These are phyloP conservation scores for Fusarium burgessii DNA, from an alignment of 2,329 filamentous ascomycete species.

Conservation along the genomic window DNA sequence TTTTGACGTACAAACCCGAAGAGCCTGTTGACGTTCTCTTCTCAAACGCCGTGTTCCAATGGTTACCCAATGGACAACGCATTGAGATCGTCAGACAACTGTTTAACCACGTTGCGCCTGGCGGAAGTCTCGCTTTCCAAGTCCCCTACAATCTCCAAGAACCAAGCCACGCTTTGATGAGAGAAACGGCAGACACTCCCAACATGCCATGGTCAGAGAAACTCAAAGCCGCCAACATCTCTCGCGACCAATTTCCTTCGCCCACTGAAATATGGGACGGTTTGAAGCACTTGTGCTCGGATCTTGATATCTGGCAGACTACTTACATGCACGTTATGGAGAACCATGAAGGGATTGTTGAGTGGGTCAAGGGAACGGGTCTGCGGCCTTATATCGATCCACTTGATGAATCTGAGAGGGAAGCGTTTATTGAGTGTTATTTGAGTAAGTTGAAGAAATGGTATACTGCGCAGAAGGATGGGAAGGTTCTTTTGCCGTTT, in stretches of 20 bases:
- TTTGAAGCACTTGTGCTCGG: constrained; percentile 56
- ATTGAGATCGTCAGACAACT: constrained; percentile 59
- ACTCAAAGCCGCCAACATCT: constrained; percentile 49
- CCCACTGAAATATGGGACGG: constrained; percentile 61
- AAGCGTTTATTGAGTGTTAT: constrained; percentile 62
- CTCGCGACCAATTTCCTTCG: constrained; percentile 62
- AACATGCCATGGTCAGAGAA: constrained; percentile 54
- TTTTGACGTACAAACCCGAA: constrained; percentile 55
- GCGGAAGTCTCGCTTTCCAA: constrained; percentile 67
- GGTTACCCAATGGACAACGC: constrained; percentile 60
- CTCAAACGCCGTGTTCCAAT: constrained; percentile 70
- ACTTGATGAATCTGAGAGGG: constrained; percentile 55
- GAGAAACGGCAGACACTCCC: constrained; percentile 51
- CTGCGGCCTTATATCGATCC: constrained; percentile 66
- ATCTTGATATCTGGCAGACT: constrained; percentile 66
- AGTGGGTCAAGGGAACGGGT: constrained; percentile 71
- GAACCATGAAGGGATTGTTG: constrained; percentile 63
- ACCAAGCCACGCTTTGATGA: constrained; percentile 64
- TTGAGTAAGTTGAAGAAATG: constrained; percentile 54
- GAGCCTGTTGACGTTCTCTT: constrained; percentile 60
- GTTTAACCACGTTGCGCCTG: constrained; percentile 54
- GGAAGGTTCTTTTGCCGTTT: constrained; percentile 66
- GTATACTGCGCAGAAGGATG: constrained; percentile 62
- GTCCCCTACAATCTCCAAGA: constrained; percentile 61
- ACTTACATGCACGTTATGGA: constrained; percentile 65